Evolutionary conservation across 169 alveolate species (phyloP), one percentile per base, ranked within the genome.

Genomic region (Plasmodium gaboni): DNA sequence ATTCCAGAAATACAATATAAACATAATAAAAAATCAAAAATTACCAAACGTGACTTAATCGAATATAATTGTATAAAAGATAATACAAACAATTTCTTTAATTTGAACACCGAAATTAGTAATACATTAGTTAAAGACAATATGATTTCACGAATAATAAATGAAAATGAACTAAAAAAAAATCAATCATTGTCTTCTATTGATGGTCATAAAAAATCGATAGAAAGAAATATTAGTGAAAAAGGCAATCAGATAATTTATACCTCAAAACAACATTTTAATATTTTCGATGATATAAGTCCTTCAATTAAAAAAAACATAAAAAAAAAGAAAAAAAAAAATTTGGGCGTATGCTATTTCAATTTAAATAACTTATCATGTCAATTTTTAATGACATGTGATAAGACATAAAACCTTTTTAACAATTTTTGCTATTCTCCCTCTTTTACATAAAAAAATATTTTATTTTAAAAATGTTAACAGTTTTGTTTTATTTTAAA

Each of bases 371-470:
- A 68, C 57, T 80, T 80, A 68, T 80, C 90, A 17, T 80, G 80
- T 80, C 73, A 80, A 55, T 80, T 80, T 63, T 65, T 80, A 46
- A 80, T 63, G 73, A 42, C 90, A 80, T 80, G 90, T 80, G 64
- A 67, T 80, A 80, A 80, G 83, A 80, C 85, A 80, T 80, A 80
- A 46, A 67, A 50, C 26, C 57, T 80, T 26, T 38, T 38, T 38
- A 38, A 38, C 46, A 38, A 38, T 38, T 38, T 38, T 38, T 38
- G 46, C 46, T 38, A 38, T 38, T 38, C 9, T 38, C 46, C 46
- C 46, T 38, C 46, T 38, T 38, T 38, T 38, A 38, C 7, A 38
- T 38, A 38, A 38, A 38, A 38, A 38, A 38, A 76, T 7, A 46
- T 8, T 7, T 78, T 24, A 57, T 80, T 65, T 80, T 80, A 32